Conservation (phyloP, 805 yeast species). For the Ogataea haglerorum region DNA sequence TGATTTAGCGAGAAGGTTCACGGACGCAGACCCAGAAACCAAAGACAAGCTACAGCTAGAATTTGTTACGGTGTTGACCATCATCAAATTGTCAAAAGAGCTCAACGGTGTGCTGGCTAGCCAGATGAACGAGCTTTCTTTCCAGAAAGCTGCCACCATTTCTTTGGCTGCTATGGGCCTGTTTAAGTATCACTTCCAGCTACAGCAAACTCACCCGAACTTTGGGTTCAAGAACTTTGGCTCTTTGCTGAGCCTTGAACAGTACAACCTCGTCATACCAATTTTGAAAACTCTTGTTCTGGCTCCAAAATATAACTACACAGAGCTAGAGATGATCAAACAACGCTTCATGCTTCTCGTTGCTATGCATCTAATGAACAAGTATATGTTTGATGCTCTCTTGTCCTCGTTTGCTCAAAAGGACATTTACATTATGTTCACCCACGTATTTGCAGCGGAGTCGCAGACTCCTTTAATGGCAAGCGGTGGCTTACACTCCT, state of each 20-base stretch:
- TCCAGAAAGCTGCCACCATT: constrained; percentile 14
- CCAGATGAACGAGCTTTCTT: constrained; percentile 11
- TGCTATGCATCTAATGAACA: constrained; percentile 22
- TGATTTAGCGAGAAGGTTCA: neutral
- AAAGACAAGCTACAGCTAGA: constrained; percentile 22
- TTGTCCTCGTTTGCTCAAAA: constrained; percentile 6
- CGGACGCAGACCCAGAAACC: constrained; percentile 3
- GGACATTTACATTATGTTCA: constrained; percentile 12
- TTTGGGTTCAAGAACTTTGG: constrained; percentile 30
- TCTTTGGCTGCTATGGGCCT: constrained; percentile 19
- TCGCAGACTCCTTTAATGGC: constrained; percentile 3
- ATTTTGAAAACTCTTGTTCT: constrained; percentile 11
- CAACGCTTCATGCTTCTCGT: constrained; percentile 20
- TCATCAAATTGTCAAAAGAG: constrained; percentile 18
- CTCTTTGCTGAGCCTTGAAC: constrained; percentile 12
- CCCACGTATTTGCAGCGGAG: constrained; percentile 7
- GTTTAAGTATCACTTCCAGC: constrained; percentile 28
- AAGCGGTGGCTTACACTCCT: constrained; percentile 13
- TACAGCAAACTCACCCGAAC: constrained; percentile 21
- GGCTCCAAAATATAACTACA: constrained; percentile 17
- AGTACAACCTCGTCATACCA: constrained; percentile 11
- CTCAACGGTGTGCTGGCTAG: constrained; percentile 12
- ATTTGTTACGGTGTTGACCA: constrained; percentile 25
- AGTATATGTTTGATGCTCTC: constrained; percentile 16
- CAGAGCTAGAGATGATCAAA: constrained; percentile 21